A percentile compares a stretch with the other conserved stretches of the same genome.
phyloP scores from a whole-genome alignment of 176 grass and related monocot genomes.

The Oryza glaberrima region DNA sequence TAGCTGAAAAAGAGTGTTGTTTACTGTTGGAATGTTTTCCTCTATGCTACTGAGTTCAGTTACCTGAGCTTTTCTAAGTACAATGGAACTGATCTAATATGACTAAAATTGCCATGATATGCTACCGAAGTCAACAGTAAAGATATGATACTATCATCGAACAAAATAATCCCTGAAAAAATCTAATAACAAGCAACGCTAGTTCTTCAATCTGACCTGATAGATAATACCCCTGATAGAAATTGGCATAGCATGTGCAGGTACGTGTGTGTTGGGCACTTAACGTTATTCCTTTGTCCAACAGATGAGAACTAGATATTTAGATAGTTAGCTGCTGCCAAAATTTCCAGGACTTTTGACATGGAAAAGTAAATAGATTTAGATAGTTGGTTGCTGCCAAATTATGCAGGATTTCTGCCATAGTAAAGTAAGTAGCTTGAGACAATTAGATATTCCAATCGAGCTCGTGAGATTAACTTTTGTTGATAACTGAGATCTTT shows the following conservation, averaged over 20 bases:
- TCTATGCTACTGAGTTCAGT: background rate
- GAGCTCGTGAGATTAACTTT: conserved; percentile 3
- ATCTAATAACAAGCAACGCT: background rate
- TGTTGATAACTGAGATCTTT: background rate
- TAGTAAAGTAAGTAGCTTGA: background rate
- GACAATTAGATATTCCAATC: background rate
- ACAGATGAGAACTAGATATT: background rate
- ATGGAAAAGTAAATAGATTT: conserved; percentile 18
- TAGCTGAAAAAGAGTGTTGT: background rate
- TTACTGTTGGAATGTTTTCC: background rate
- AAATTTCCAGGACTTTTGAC: conserved; percentile 14
- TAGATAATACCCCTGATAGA: background rate
- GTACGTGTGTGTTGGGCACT: background rate
- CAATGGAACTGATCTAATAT: background rate
- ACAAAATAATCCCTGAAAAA: background rate
- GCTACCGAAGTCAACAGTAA: conserved; percentile 5
- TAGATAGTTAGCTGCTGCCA: background rate
- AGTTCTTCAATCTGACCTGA: background rate
- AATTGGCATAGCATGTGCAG: background rate
- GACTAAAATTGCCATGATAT: background rate
- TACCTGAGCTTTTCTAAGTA: background rate
- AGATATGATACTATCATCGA: background rate
- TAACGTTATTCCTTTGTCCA: conserved; percentile 5
- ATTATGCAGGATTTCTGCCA: conserved; percentile 28
- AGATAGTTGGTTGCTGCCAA: background rate